Base-by-base conservation (phyloP, 2,329 filamentous ascomycete species). In the Paradendryphiella salina region DNA sequence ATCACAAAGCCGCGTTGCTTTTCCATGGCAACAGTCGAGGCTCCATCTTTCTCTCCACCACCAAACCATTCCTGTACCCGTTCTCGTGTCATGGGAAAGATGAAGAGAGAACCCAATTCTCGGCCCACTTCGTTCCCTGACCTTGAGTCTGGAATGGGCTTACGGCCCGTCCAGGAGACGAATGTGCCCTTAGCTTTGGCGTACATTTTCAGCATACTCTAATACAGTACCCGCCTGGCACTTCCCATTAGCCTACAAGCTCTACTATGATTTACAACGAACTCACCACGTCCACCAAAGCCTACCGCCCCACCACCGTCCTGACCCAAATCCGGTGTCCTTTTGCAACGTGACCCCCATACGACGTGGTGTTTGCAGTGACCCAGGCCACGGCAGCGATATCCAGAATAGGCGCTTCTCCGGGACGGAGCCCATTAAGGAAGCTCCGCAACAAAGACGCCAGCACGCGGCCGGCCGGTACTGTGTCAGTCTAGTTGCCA, bases 351-450 rank as follows among this genome's bases (percentile, higher is more conserved):
- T 26, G 3, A 10, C 7, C 8, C 23, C 10, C 8, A 26, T 26
- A 26, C 23, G 8, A 43, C 10, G 31, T 28, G 14, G 23, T 45
- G 32, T 40, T 31, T 35, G 42, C 32, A 23, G 38, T 18, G 26
- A 46, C 37, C 34, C 37, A 28, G 41, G 33, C 34, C 51, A 29
- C 11, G 26, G 15, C 41, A 35, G 15, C 34, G 41, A 31, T 46
- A 11, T 18, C 46, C 20, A 31, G 36, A 50, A 54, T 29, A 37
- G 39, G 32, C 17, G 18, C 7, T 42, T 40, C 14, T 42, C 50
- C 35, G 46, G 26, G 11, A 49, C 37, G 20, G 20, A 26, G 21
- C 36, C 28, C 8, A 26, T 9, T 26, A 21, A 21, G 42, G 17
- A 18, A 15, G 14, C 35, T 20, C 42, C 17, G 37, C 48, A 34